Conservation (phyloP, 192 early-diverging fungal species). For the Coemansia sp. region DNA sequence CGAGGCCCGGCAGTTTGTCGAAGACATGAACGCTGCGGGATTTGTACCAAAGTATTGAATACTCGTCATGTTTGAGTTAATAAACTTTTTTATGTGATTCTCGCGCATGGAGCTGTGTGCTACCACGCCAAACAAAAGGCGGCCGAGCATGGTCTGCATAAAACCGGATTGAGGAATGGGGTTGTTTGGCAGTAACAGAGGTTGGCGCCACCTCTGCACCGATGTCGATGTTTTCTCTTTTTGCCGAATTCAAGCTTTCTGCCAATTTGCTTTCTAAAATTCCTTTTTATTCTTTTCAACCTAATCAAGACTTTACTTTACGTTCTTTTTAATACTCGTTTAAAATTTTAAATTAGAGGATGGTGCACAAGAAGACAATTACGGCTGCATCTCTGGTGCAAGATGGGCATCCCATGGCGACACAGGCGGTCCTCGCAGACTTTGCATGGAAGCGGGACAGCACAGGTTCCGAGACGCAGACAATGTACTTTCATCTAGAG, state of each 20-base stretch:
- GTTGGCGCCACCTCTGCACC: no score
- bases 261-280: neutral
- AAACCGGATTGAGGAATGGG: no score
- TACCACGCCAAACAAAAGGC: no score
- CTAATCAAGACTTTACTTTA: neutral
- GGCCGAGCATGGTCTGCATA: no score
- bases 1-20: neutral
- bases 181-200: no score
- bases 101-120: no score
- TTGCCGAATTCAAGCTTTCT: neutral
- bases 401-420: conserved; percentile 51
- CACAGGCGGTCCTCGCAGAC: conserved; percentile 58
- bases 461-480: conserved; percentile 85
- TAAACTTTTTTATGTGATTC: no score
- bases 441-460: conserved; percentile 71
- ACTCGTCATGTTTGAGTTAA: no score
- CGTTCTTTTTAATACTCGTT: neutral
- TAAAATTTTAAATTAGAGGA: conserved; percentile 21
- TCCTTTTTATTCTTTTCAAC: neutral
- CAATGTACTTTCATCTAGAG: conserved; percentile 76
- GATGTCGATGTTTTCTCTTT: neutral
- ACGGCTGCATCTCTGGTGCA: conserved; percentile 52
- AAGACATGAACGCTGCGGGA: conserved; percentile 4
- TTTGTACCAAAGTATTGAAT: neutral
- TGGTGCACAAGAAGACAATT: conserved; percentile 50